A percentile compares a stretch with the other conserved stretches of the same genome.
These are phyloP conservation scores for Venturia nashicola DNA, from an alignment of 2,329 filamentous ascomycete genomes.

Conservation along the genomic window DNA sequence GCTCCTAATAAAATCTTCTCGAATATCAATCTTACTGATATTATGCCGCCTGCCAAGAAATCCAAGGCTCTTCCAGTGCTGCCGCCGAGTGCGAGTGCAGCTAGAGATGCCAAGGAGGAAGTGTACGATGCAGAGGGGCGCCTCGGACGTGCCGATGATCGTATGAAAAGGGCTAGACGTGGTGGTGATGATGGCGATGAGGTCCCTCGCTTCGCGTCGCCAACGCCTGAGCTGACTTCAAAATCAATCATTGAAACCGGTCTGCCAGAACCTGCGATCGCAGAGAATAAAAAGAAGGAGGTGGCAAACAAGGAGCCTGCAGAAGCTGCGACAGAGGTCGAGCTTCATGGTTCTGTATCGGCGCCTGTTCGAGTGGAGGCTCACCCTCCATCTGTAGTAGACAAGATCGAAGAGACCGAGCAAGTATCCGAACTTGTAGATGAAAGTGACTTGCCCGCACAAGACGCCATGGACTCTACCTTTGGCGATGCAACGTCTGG, in stretches of 20 bases:
- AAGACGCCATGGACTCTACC: neutral
- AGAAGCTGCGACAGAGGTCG: neutral
- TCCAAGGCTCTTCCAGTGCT: conserved; percentile 79
- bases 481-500: neutral
- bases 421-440: neutral
- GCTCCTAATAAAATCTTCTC: conserved; percentile 40
- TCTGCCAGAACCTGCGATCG: neutral
- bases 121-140: conserved; percentile 42
- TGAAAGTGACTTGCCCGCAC: neutral
- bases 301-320: neutral
- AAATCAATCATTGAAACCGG: conserved; percentile 12
- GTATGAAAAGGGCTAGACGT: conserved; percentile 63
- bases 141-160: conserved; percentile 49
- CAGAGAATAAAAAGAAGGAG: neutral
- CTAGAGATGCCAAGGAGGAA: conserved; percentile 23
- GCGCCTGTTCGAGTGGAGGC: neutral
- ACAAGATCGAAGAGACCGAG: neutral
- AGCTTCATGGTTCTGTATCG: neutral
- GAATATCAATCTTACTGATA: conserved; percentile 47
- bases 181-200: conserved; percentile 55
- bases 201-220: conserved; percentile 59
- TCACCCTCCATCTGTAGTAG: neutral
- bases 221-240: conserved; percentile 20
- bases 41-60: conserved; percentile 53
- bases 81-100: conserved; percentile 42